Evolutionary conservation across 805 yeast species (phyloP), one percentile per base, ranked within the genome.

Genomic region (Pachysolen tannophilus): DNA sequence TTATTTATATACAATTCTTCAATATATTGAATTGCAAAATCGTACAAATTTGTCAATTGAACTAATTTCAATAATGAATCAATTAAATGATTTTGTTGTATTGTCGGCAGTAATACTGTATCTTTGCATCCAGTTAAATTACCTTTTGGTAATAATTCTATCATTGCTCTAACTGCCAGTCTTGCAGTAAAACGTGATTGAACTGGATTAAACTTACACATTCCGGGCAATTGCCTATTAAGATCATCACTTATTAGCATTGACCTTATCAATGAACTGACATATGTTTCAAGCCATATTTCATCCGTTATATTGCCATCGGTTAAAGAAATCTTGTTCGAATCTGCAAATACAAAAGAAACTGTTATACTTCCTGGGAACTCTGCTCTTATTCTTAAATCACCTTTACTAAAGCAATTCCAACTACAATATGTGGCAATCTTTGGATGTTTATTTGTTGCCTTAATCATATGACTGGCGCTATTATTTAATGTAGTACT

Each of bases 361-460:
- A 52, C 43, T 48, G 62, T 33, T 35, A 64, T 42, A 48, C 50
- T 52, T 4, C 59, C 54, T 0, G 82, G 81, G 41, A 75, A 69
- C 30, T 66, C 64, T 14, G 73, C 69, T 48, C 76, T 53, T 46
- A 86, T 75, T 15, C 96, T 65, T 26, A 88, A 60, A 53, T 90
- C 98, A 5, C 80, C 69, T 37, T 69, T 69, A 26, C 76, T 62
- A 48, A 92, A 84, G 14, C 80, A 67, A 55, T 92, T 88, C 60
- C 77, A 85, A 11, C 78, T 57, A 53, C 86, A 80, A 43, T 67
- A 76, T 0, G 85, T 77, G 16, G 70, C 70, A 30, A 69, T 40
- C 20, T 43, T 43, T 3, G 55, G 53, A 34, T 53, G 59, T 41
- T 46, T 57, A 42, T 38, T 49, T 13, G 50, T 47, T 21, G 53